These are phyloP conservation scores for Solanum paucissectum DNA, from an alignment of 257 asterid genomes.

Conservation along the genomic window DNA sequence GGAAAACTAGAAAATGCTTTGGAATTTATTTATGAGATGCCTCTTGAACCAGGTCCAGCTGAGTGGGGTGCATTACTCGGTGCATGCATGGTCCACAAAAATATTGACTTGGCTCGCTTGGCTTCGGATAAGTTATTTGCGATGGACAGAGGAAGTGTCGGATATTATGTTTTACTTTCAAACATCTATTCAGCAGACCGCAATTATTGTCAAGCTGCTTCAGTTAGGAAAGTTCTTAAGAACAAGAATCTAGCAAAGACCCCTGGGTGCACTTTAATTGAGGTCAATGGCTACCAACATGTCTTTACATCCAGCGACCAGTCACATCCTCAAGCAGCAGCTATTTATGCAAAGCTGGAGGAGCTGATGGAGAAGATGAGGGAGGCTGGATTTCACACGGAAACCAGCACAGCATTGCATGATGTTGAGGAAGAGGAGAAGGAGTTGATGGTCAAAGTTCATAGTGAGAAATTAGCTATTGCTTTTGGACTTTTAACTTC, in stretches of 20 bases:
- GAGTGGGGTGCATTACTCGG: slow-evolving; percentile 87
- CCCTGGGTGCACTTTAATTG: slow-evolving; percentile 76
- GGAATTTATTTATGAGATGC: slow-evolving; percentile 56
- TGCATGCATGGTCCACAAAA: slow-evolving; percentile 85
- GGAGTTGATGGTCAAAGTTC: slow-evolving; percentile 71
- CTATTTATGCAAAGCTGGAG: slow-evolving; percentile 33
- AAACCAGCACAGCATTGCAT: slow-evolving; percentile 59
- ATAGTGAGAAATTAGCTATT: slow-evolving; percentile 87
- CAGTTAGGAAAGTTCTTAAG: slow-evolving; percentile 51
- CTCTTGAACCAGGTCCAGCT: slow-evolving; percentile 57
- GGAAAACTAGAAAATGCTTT: slow-evolving; percentile 59
- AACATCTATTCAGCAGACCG: slow-evolving; percentile 55
- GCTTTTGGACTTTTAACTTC: slow-evolving; percentile 60
- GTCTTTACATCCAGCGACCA: slow-evolving; percentile 58
- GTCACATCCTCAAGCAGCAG: slow-evolving; percentile 43
- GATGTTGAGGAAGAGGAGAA: slow-evolving; percentile 96
- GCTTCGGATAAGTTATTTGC: slow-evolving; percentile 60
- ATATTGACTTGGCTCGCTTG: slow-evolving; percentile 46
- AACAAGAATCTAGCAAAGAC: slow-evolving; percentile 40
- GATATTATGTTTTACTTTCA: slow-evolving; percentile 71
- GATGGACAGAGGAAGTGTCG: slow-evolving; percentile 65
- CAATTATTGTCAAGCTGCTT: slow-evolving; percentile 77
- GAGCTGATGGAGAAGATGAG: slow-evolving; percentile 48
- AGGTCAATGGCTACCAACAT: slow-evolving; percentile 59
- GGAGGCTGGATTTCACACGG: slow-evolving; percentile 64